A percentile compares a stretch with the other conserved stretches of the same genome.
Conservation (phyloP, 495 filamentous ascomycete species). For the Daldinia vernicosa region DNA sequence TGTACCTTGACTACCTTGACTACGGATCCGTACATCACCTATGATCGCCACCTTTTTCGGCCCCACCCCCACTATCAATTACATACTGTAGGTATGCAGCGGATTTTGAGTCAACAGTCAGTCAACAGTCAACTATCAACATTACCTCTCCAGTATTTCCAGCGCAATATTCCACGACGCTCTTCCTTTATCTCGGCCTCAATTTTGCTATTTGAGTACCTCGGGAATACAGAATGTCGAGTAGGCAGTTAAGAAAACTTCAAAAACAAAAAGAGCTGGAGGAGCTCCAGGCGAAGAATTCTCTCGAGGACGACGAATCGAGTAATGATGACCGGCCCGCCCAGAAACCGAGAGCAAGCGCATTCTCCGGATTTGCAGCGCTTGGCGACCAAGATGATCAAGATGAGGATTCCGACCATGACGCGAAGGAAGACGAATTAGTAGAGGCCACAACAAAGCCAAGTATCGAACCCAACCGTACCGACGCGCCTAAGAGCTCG, state of each 20-base stretch:
- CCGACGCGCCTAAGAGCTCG: conserved; percentile 54
- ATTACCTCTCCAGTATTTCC: not conserved
- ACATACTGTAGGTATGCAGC: no score
- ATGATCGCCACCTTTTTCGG: not conserved
- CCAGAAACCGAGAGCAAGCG: conserved; percentile 51
- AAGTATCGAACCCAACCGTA: conserved; percentile 55
- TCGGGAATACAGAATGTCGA: conserved; percentile 70
- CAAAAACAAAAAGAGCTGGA: conserved; percentile 74
- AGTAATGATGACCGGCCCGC: conserved; percentile 54
- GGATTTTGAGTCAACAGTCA: not conserved
- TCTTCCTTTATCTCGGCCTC: no score
- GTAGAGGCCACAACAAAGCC: conserved; percentile 34
- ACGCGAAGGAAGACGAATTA: conserved; percentile 57
- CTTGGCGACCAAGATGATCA: conserved; percentile 53
- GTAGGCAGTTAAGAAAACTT: conserved; percentile 78
- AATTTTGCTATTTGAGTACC: not conserved
- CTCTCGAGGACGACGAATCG: conserved; percentile 51
- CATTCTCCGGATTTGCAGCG: conserved; percentile 62
- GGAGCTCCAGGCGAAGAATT: conserved; percentile 39
- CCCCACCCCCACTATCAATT: conserved; percentile 10
- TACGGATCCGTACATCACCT: no score
- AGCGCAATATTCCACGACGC: not conserved
- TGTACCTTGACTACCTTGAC: no score
- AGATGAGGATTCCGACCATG: conserved; percentile 56
- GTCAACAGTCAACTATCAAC: not conserved